Base-by-base conservation (phyloP, 1,139 yeast species). In the Hansenula sp. region DNA sequence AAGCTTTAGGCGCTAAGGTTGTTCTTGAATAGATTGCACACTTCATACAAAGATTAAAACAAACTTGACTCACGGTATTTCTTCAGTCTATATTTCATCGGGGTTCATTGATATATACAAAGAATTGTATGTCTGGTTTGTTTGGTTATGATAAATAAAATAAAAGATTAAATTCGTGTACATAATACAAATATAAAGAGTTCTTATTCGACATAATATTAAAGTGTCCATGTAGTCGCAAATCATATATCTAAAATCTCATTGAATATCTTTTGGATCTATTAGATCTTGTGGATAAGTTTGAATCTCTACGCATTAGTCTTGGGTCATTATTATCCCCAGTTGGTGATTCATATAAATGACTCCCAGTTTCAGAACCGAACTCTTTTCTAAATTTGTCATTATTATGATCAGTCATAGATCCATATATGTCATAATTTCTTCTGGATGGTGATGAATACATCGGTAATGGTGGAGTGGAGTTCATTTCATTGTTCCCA, bases 1-100 rank as follows among this genome's bases (percentile, higher is more conserved):
- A 93, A 73, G 95, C 83, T 47, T 79, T 90, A 60, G 99, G 99
- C 64, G 99, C 96, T 55, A 93, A 93, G 79, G 77, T 93, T 60
- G 60, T 79, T 48, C 75, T 93, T 67, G 99, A 93, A 74, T 93
- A 81, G 71, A 35, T 34, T 21, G 19, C 17, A 16, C 16, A 21
- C n/a, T n/a, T n/a, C n/a, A n/a, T n/a, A n/a, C n/a, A n/a, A n/a
- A n/a, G 17, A 7, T 9, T n/a, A 18, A 37, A 16, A 16, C 12
- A 21, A 24, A 16, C 12, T 15, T 24, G 5, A n/a, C n/a, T n/a
- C n/a, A n/a, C n/a, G n/a, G n/a, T n/a, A n/a, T n/a, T n/a, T n/a
- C n/a, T n/a, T n/a, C n/a, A n/a, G n/a, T n/a, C n/a, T n/a, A n/a
- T n/a, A n/a, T n/a, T n/a, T n/a, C n/a, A n/a, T n/a, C n/a, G n/a